These are phyloP conservation scores for Hippophae gyantsensis DNA, from an alignment of 306 rosid species.

Conservation along the genomic window DNA sequence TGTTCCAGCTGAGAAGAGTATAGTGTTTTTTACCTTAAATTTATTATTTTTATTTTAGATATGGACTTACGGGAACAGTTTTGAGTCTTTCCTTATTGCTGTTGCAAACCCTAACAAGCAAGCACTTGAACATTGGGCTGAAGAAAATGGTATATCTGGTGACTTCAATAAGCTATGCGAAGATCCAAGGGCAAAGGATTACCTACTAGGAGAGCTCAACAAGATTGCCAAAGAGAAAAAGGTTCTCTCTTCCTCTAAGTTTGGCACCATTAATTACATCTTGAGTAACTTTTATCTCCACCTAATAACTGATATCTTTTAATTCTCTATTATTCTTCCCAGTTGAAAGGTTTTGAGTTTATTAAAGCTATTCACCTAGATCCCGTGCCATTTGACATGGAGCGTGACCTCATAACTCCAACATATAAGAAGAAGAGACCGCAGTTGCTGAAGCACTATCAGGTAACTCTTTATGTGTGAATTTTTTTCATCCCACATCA, in stretches of 20 bases:
- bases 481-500: too few relatives aligned
- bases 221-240: constrained; percentile 71
- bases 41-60: constrained; percentile 30
- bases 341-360: constrained; percentile 90
- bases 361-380: constrained; percentile 75
- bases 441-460: constrained; percentile 70
- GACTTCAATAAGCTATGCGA: constrained; percentile 65
- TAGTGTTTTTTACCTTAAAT: too few relatives aligned
- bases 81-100: constrained; percentile 84
- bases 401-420: constrained; percentile 90
- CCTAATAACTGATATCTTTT: neutral
- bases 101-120: constrained; percentile 57
- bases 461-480: constrained; percentile 38
- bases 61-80: constrained; percentile 95
- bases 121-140: constrained; percentile 74
- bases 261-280: neutral
- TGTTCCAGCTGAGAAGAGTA: too few relatives aligned
- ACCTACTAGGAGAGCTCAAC: constrained; percentile 57
- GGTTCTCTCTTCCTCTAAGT: constrained; percentile 30
- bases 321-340: constrained; percentile 20
- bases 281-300: constrained; percentile 23
- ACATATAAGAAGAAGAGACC: constrained; percentile 93
- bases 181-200: constrained; percentile 54
- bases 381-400: constrained; percentile 81
- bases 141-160: constrained; percentile 56